phyloP scores from a whole-genome alignment of 768 basidiomycete genomes.

The Boletus vermiculosoides region DNA sequence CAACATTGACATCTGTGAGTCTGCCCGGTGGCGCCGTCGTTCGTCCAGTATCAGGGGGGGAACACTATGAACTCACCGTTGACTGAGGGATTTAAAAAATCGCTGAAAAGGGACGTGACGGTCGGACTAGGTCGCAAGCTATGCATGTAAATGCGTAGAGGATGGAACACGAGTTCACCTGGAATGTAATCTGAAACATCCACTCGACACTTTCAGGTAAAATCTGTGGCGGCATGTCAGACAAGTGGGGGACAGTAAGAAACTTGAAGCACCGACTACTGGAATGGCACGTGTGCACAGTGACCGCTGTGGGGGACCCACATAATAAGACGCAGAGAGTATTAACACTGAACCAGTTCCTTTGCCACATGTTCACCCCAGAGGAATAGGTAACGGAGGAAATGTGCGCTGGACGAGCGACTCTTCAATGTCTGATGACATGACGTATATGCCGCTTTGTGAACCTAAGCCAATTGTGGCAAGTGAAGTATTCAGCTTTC shows the following conservation, averaged over 20 bases:
- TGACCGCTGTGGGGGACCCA: conserved; percentile 9
- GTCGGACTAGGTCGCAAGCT: not conserved
- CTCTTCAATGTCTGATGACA: not conserved
- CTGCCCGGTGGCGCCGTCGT: conserved; percentile 9
- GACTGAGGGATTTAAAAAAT: not conserved
- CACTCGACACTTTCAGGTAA: conserved; percentile 10
- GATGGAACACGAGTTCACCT: conserved; percentile 9
- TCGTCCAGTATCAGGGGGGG: conserved; percentile 3
- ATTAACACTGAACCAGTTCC: not conserved
- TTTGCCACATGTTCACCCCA: not conserved
- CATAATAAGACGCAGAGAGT: not conserved
- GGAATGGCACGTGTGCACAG: conserved; percentile 1
- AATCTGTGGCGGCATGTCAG: conserved; percentile 23
- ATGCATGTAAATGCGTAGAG: conserved; percentile 1
- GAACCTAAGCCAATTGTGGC: conserved; percentile 18
- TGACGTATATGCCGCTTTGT: no score
- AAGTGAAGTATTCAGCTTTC: conserved; percentile 15
- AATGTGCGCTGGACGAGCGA: not conserved
- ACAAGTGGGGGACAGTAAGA: not conserved
- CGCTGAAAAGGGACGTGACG: not conserved
- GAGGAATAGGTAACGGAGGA: not conserved
- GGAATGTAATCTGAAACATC: conserved; percentile 1
- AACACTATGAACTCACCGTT: conserved; percentile 5
- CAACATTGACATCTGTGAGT: not conserved
- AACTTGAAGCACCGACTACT: conserved; percentile 9